Evolutionary conservation across 75 land plant species (phyloP), one percentile per base, ranked within the genome.

Genomic region (Selaginella tamariscina): DNA sequence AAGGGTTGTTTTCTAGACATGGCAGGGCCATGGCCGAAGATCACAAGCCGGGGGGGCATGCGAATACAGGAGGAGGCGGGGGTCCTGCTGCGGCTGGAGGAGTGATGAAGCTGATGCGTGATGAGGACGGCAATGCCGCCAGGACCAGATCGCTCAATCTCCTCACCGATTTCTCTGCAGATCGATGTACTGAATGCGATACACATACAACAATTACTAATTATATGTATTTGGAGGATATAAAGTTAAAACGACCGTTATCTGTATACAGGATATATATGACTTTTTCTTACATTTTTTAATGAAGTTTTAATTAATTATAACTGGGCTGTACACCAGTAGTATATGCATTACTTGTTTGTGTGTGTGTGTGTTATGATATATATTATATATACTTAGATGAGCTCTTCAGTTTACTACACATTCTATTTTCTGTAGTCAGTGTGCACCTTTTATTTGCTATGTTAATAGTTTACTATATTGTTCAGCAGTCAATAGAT

Each of bases 151-250:
- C 95, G 26, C 82, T 89, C 70, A 89, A 82, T 62, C 77, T 86
- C 26, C 68, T 89, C 67, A 81, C 87, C 90, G 95, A 86, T 5
- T 80, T 89, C 33, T 79, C 81, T 33, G 74, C 80, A 15, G 95
- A 89, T 65, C 95, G 90, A 44, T 8, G n/a, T n/a, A n/a, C n/a
- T 70, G 26, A 65, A n/a, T 70, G 18, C 21, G 8, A 13, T 67
- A 54, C 33, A 65, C 22, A 30, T 24, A 33, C 39, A 32, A 2
- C 32, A 49, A 56, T 32, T 2, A 22, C 30, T 32, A 44, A 64
- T 32, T 1, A n/a, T n/a, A n/a, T n/a, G n/a, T n/a, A n/a, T n/a
- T n/a, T n/a, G n/a, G n/a, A n/a, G n/a, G n/a, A n/a, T n/a, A n/a
- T n/a, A n/a, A n/a, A n/a, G n/a, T n/a, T n/a, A n/a, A n/a, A n/a